Conservation (phyloP, 495 filamentous ascomycete species). For the Aspergillus sclerotiicarbonarius region DNA sequence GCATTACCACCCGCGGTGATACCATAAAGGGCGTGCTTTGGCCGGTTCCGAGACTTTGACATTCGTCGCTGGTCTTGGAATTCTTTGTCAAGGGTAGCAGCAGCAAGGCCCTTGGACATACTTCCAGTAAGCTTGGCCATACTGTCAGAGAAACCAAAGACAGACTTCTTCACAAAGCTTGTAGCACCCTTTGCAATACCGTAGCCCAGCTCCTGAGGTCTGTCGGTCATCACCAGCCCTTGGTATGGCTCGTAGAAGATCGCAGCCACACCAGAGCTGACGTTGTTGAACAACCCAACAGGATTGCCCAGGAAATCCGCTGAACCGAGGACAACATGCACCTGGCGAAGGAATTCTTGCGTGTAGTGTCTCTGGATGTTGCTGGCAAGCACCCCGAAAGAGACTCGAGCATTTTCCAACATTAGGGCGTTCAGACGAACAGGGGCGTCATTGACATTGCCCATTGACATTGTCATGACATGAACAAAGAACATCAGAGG, state of each 20-base stretch:
- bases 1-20: constrained; percentile 95
- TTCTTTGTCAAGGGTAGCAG: constrained; percentile 95
- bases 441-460: constrained; percentile 97
- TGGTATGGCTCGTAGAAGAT: constrained; percentile 99
- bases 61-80: constrained; percentile 96
- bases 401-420: constrained; percentile 92
- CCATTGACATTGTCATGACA: constrained; percentile 97
- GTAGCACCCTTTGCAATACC: constrained; percentile 96
- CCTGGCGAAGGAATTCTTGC: constrained; percentile 90
- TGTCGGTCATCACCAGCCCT: constrained; percentile 92
- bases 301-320: constrained; percentile 99
- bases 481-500: constrained; percentile 98
- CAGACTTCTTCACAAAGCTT: constrained; percentile 96
- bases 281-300: constrained; percentile 95
- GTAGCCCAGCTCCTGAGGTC: constrained; percentile 87
- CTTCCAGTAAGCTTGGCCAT: constrained; percentile 95
- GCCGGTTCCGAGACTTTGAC: constrained; percentile 86
- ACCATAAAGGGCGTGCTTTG: constrained; percentile 94
- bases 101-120: constrained; percentile 93
- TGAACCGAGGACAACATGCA: constrained; percentile 94
- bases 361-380: constrained; percentile 93
- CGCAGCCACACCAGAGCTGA: constrained; percentile 92
- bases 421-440: constrained; percentile 89
- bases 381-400: constrained; percentile 74
- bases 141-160: constrained; percentile 93